A percentile compares a stretch with the other conserved stretches of the same genome.
These are phyloP conservation scores for Cicer judaicum DNA, from an alignment of 306 rosid species.

Conservation along the genomic window DNA sequence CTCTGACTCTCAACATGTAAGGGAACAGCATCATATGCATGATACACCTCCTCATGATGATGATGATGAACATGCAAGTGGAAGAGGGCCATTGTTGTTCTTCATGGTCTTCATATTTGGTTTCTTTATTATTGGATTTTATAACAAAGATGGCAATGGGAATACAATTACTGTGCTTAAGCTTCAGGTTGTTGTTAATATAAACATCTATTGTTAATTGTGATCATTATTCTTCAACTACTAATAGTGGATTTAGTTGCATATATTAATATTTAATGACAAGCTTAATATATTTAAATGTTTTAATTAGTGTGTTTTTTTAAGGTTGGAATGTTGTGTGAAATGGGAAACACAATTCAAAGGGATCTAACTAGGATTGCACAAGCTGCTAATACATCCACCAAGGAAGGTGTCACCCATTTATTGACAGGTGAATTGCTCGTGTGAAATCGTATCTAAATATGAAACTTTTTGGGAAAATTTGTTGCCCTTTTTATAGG, in stretches of 20 bases:
- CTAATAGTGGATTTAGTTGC: not conserved
- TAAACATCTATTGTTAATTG: not conserved
- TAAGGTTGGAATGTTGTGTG: slow-evolving; percentile 45
- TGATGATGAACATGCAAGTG: not conserved
- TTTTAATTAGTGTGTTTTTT: not conserved
- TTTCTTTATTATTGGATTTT: slow-evolving; percentile 36
- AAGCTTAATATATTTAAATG: not conserved
- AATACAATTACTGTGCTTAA: slow-evolving; percentile 41
- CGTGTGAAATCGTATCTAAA: not conserved
- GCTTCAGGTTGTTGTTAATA: slow-evolving; percentile 47
- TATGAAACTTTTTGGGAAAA: not conserved
- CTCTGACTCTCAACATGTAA: not conserved
- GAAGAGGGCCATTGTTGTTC: slow-evolving; percentile 29
- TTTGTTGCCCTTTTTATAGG: not conserved
- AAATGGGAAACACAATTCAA: slow-evolving; percentile 37
- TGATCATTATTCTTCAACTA: slow-evolving; percentile 17
- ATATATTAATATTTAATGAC: too few relatives aligned
- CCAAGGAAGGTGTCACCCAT: slow-evolving; percentile 37
- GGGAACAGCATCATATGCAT: not conserved
- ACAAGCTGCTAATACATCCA: slow-evolving; percentile 40
- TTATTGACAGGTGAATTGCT: slow-evolving; percentile 43
- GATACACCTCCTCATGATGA: slow-evolving; percentile 1
- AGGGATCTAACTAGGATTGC: slow-evolving; percentile 49
- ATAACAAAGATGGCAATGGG: slow-evolving; percentile 1
- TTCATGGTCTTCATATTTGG: slow-evolving; percentile 29